Base-by-base conservation (phyloP, 2,329 filamentous ascomycete genomes). In the Pseudocercospora cruenta region DNA sequence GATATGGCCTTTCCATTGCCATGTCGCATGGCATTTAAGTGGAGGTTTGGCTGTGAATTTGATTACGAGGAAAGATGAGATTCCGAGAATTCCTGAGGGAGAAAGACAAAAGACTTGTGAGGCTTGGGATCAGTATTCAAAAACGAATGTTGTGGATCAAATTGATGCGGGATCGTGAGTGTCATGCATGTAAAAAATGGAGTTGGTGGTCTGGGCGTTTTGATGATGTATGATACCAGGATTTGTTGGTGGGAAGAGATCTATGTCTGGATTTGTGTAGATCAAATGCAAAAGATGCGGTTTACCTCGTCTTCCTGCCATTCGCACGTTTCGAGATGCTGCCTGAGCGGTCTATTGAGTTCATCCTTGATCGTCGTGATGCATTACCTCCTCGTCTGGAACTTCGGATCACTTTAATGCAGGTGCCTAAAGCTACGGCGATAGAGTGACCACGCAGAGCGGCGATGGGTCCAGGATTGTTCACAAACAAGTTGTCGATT, bases 401-500 rank as follows among this genome's bases (percentile, higher is more conserved):
- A 43, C 36, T 66, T 22, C 67, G 64, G 26, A 93, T 84, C 59
- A 93, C 80, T 78, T 93, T 93, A 72, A 93, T 83, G 1, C 87
- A 83, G 70, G 93, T 91, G 12, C 91, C 91, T 66, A 93, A 87
- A 0, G 86, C 90, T 31, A 94, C 85, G 0, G 87, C 91, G 2
- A 92, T 83, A 59, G 88, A 90, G 54, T 84, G 83, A 57, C 85
- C 84, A 12, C 91, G 91, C 1, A 92, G 79, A 60, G 82, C 81
- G 1, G 83, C 82, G 64, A 90, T 86, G 0, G 91, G 91, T 0
- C 91, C 91, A 1, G 90, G 80, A 54, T 84, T 83, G 2, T 86
- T 86, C 22, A 92, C 87, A 55, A 92, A 86, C 4, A 94, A 81
- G 64, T 87, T 83, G 2, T 84, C 82, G 3, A 86, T 82, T 1